Conservation (phyloP, 768 basidiomycete genomes). For the Imleria badia region DNA sequence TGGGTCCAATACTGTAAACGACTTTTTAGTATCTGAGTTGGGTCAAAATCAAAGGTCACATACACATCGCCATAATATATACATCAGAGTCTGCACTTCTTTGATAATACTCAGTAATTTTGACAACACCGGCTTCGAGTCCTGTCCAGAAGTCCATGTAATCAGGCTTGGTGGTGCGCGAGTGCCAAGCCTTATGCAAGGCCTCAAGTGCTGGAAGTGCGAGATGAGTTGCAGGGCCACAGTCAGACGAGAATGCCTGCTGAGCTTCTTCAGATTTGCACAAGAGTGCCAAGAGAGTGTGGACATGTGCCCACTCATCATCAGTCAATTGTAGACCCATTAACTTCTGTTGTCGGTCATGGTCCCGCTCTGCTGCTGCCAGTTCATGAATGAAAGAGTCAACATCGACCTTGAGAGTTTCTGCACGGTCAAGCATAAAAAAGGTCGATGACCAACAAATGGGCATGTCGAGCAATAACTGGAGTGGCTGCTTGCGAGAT, state of each 20-base stretch:
- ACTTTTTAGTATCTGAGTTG: too few species aligned
- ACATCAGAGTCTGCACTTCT: background rate
- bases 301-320: background rate
- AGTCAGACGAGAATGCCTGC: background rate
- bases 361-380: background rate
- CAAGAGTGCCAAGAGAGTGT: background rate
- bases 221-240: background rate
- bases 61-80: background rate
- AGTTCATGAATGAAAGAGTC: background rate
- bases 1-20: background rate
- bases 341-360: background rate
- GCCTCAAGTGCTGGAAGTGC: background rate
- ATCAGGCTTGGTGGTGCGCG: background rate
- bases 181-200: background rate
- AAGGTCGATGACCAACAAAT: background rate
- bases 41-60: too few species aligned
- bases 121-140: too few species aligned
- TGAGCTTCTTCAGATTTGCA: background rate
- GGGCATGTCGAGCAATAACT: background rate
- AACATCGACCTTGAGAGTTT: background rate
- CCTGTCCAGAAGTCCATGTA: background rate
- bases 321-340: background rate
- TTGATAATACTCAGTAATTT: background rate
- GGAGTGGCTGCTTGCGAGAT: too few species aligned
- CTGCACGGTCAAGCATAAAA: background rate